These are phyloP conservation scores for Fusarium sp. DNA, from an alignment of 2,329 filamentous ascomycete species.

Conservation along the genomic window DNA sequence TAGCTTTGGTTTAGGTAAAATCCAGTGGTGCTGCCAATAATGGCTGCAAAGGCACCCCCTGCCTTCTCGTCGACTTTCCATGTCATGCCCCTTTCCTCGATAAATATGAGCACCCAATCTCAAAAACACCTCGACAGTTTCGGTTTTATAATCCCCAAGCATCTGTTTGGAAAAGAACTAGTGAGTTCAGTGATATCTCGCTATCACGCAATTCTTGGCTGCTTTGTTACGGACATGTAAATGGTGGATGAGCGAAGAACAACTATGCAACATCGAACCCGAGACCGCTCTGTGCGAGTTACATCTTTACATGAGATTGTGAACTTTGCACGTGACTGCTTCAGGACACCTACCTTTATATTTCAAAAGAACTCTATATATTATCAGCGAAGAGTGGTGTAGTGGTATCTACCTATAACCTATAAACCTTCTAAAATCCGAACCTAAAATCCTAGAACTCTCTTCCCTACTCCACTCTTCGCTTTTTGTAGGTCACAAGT, in stretches of 20 bases:
- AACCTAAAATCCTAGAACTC: not conserved
- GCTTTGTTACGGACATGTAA: not conserved
- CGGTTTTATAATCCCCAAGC: not conserved
- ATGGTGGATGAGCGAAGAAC: not conserved
- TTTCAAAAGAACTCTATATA: not conserved
- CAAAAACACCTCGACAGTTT: no score
- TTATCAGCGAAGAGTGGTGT: not conserved
- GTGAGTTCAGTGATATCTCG: no score
- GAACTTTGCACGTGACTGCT: not conserved
- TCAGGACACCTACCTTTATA: not conserved
- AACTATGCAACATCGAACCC: not conserved
- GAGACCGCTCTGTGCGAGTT: not conserved
- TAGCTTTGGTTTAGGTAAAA: no score
- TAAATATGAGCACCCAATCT: no score
- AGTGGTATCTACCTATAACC: not conserved
- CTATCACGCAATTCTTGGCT: no score
- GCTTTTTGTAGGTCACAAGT: not conserved
- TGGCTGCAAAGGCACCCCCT: not conserved
- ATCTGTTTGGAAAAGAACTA: accelerated
- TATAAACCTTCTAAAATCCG: not conserved
- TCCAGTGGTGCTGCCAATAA: no score
- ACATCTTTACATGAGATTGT: no score
- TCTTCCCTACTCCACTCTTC: not conserved
- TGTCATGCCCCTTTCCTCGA: not conserved
- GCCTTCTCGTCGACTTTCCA: not conserved